Conservation (phyloP, 805 yeast genomes). For the Wickerhamiella dianesei region DNA sequence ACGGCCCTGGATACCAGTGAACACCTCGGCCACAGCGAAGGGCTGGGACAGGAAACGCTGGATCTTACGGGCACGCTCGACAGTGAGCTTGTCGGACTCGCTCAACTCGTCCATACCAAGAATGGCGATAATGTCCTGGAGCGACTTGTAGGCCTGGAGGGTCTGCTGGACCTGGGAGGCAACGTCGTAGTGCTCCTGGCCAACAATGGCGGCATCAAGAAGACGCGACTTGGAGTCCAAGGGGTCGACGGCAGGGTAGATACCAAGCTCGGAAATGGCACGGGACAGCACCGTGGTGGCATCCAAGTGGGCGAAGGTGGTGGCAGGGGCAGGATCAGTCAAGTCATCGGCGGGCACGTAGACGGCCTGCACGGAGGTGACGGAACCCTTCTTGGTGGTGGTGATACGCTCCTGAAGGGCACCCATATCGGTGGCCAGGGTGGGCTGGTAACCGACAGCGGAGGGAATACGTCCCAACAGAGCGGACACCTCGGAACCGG, state of each 20-base stretch:
- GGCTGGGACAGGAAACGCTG: slow-evolving; percentile 99
- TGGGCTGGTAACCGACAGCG: slow-evolving; percentile 99
- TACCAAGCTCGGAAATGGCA: slow-evolving; percentile 99
- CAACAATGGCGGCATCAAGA: slow-evolving; percentile 92
- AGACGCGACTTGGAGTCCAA: slow-evolving; percentile 98
- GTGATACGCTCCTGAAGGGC: slow-evolving; percentile 99
- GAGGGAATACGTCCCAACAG: slow-evolving; percentile 99
- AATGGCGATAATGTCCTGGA: slow-evolving; percentile 99
- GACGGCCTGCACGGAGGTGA: slow-evolving; percentile 99
- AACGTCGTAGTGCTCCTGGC: slow-evolving; percentile 95
- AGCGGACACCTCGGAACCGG: slow-evolving; percentile 99
- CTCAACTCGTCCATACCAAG: slow-evolving; percentile 99
- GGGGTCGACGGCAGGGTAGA: slow-evolving; percentile 99
- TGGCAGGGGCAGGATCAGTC: slow-evolving; percentile 99
- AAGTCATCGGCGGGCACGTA: slow-evolving; percentile 99
- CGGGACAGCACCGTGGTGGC: slow-evolving; percentile 99
- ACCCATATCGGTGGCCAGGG: slow-evolving; percentile 99
- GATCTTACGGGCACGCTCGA: slow-evolving; percentile 99
- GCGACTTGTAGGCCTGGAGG: slow-evolving; percentile 97
- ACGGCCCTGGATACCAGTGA: slow-evolving; percentile 98
- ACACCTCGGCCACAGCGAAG: slow-evolving; percentile 98
- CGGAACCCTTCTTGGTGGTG: slow-evolving; percentile 99
- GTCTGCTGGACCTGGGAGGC: slow-evolving; percentile 96
- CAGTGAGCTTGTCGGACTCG: slow-evolving; percentile 95
- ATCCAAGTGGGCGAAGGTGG: slow-evolving; percentile 99